Evolutionary conservation across 2,329 filamentous ascomycete genomes (phyloP).

Genomic region (Xylariomycetidae sp.): DNA sequence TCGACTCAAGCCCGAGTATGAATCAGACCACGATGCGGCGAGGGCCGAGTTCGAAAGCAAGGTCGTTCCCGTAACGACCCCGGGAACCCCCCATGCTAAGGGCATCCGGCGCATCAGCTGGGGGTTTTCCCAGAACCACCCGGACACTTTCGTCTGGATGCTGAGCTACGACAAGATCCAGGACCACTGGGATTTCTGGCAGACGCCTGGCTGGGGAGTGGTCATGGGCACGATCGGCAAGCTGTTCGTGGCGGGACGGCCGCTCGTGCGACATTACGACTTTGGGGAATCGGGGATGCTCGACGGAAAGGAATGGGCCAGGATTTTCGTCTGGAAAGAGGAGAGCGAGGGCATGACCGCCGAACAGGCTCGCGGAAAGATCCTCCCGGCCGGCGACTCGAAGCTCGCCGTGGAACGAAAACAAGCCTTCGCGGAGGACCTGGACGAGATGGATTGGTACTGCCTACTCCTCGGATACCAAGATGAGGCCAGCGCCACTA

Average conservation of each 20-base stretch:
- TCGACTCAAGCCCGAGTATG: neutral
- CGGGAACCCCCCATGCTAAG: constrained; percentile 1
- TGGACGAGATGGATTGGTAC: neutral
- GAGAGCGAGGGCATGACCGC: neutral
- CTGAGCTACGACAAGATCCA: constrained; percentile 2
- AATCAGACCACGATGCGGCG: neutral
- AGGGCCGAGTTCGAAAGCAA: constrained; percentile 2
- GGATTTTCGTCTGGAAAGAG: neutral
- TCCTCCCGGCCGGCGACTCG: neutral
- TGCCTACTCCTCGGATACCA: neutral
- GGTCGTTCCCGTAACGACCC: neutral
- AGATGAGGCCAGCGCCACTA: neutral
- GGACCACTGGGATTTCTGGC: constrained; percentile 3
- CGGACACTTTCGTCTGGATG: constrained; percentile 2
- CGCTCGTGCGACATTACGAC: constrained; percentile 2
- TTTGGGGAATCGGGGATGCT: neutral
- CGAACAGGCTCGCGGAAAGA: neutral
- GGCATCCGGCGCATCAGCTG: neutral
- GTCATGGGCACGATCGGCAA: constrained; percentile 1
- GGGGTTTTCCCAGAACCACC: constrained; percentile 1
- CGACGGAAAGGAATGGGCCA: neutral
- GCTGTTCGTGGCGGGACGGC: constrained; percentile 1
- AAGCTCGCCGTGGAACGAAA: neutral
- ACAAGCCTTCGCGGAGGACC: neutral
- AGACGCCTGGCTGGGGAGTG: neutral